Evolutionary conservation across 768 basidiomycete species (phyloP), one percentile per base, ranked within the genome.

Genomic region (Amanita inopinata): DNA sequence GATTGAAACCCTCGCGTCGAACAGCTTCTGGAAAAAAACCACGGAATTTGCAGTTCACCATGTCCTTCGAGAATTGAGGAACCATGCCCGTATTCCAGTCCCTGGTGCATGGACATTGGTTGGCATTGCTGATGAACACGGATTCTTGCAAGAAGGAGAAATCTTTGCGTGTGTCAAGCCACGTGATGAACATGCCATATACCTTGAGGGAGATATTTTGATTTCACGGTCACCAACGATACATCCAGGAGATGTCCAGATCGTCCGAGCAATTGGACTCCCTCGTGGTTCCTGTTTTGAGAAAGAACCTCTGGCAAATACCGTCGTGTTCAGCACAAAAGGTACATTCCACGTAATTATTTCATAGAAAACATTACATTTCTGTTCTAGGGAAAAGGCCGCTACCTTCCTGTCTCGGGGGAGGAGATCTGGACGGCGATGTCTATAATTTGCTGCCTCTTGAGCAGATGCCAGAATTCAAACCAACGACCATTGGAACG

Each of bases 371-470:
- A 20, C 18, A 25, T 37, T 40, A 40, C 23, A 25, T 38, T 30
- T n/a, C 27, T 19, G 14, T 20, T 27, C 25, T 38, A 82, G 82
- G 80, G 5, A 40, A 55, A 11, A 68, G 81, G 12, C 78, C 83
- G 0, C 51, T 83, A 11, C 72, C 79, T 0, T 76, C 78, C 2
- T 78, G 64, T 45, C 64, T 81, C 0, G 80, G 80, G 2, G 82
- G 82, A 1, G 82, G 81, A 0, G 83, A 84, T 52, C 60, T 83
- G 7, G 82, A 85, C 53, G 81, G 80, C 17, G 79, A 81, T 44
- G 56, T 63, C 7, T 80, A 76, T 46, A 76, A 76, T 43, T 47
- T 78, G 0, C 65, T 76, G 25, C 69, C 71, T 2, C 51, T 74
- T 34, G 49, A 59, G 4, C 47, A 58, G 15, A 53, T 62, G 12